Base-by-base conservation (phyloP, 1,139 yeast genomes). In the Pichia sp. region DNA sequence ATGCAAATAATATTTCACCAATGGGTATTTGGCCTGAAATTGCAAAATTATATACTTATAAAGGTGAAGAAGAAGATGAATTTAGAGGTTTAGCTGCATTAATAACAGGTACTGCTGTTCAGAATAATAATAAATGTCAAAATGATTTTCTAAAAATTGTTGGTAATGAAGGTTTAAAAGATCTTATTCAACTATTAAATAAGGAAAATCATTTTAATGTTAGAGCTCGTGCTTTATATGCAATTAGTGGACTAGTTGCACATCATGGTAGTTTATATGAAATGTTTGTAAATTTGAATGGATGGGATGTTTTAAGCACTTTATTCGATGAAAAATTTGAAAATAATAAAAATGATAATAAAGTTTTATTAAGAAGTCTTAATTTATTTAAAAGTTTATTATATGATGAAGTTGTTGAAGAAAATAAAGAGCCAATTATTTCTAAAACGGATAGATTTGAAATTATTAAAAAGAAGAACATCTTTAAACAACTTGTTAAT, bases 1-100 rank as follows among this genome's bases (percentile, higher is more conserved):
- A 92, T 65, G 97, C 98, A 29, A 90, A 92, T 66, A 89, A 88
- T 61, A 83, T 92, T 55, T 92, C 86, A 56, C 86, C 85, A 58
- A 66, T 89, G 72, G 78, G 80, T 53, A 74, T 90, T 57, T 94
- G 97, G 98, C 80, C 76, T 5, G 56, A 54, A 46, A 53, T 54
- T 39, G 40, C 43, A 7, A 50, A 51, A 36, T 11, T 73, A 80
- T 5, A 65, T 89, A 43, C 69, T 86, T 39, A 65, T 65, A 68
- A 85, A 46, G 68, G 70, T 39, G 68, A 70, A 39, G 67, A 70
- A 4, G 68, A 86, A 47, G 66, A 64, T 1, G 66, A 72, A 5
- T 67, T 89, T 45, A 72, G 82, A 51, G 70, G 76, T 68, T 72
- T 54, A 83, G 90, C 7, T 77, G 88, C 56, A 82, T 46, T 95